phyloP scores from a whole-genome alignment of 306 rosid species.

The Gastrolobium villosum region DNA sequence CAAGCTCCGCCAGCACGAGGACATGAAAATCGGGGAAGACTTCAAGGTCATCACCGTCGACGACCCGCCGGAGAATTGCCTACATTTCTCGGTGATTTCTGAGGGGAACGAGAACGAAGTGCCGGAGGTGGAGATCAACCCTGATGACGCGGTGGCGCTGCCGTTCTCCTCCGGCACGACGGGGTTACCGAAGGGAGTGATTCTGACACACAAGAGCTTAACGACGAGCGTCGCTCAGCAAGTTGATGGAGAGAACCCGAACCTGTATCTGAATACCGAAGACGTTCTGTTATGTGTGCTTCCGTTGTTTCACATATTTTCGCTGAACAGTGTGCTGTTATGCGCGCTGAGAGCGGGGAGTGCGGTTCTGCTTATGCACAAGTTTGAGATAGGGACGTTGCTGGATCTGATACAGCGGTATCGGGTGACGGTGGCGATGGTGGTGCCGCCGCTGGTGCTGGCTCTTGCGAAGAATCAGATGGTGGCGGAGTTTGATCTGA shows the following conservation, averaged over 20 bases:
- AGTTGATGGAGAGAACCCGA: conserved; percentile 92
- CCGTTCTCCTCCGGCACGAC: conserved; percentile 97
- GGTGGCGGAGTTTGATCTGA: conserved; percentile 72
- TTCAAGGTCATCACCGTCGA: conserved; percentile 66
- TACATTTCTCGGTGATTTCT: conserved; percentile 71
- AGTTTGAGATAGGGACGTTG: conserved; percentile 78
- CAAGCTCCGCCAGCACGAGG: conserved; percentile 55
- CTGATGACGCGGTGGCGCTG: conserved; percentile 71
- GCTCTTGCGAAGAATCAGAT: conserved; percentile 79
- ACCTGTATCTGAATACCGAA: conserved; percentile 58
- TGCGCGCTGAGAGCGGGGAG: conserved; percentile 76
- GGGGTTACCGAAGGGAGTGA: conserved; percentile 84
- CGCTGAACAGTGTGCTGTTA: conserved; percentile 72
- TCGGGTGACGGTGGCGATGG: conserved; percentile 76
- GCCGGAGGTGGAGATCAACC: conserved; percentile 49
- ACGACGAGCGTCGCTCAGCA: conserved; percentile 88
- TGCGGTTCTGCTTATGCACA: conserved; percentile 73
- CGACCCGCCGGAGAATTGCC: conserved; percentile 71
- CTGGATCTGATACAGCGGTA: conserved; percentile 64
- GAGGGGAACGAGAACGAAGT: conserved; percentile 58
- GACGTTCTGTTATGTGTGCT: conserved; percentile 87
- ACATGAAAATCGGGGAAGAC: conserved; percentile 50
- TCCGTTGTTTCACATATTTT: conserved; percentile 86
- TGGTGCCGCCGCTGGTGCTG: conserved; percentile 90
- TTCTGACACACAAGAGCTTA: conserved; percentile 79